Conservation (phyloP, 1,139 yeast genomes). For the Kurtzmaniella quercitrusa region DNA sequence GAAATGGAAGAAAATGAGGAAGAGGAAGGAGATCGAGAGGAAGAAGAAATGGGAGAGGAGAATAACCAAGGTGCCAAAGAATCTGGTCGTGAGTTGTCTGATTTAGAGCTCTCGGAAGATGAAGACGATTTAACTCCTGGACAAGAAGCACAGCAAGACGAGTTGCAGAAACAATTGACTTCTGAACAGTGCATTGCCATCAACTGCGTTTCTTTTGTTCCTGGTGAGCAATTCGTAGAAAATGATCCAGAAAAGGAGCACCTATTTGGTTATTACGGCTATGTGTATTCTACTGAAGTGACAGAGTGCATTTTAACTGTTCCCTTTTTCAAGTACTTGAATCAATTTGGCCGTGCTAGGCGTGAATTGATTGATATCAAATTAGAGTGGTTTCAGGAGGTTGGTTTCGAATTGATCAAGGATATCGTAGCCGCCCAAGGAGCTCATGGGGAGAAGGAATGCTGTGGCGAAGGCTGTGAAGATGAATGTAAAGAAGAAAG, state of each 20-base stretch:
- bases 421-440: conserved; percentile 19
- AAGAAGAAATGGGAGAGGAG: conserved; percentile 10
- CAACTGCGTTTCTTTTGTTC: not conserved
- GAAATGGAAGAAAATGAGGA: conserved; percentile 16
- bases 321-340: conserved; percentile 44
- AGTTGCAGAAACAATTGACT: conserved; percentile 27
- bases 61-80: conserved; percentile 10
- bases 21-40: conserved; percentile 16
- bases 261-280: conserved; percentile 75
- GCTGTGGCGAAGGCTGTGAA: conserved; percentile 1
- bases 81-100: conserved; percentile 8
- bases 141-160: conserved; percentile 15
- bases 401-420: conserved; percentile 45
- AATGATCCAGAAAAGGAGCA: conserved; percentile 14
- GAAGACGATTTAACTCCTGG: conserved; percentile 22
- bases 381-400: conserved; percentile 59
- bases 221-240: not conserved
- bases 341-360: conserved; percentile 20
- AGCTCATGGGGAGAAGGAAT: conserved; percentile 1
- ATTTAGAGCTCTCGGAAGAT: conserved; percentile 23
- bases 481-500: conserved; percentile 3
- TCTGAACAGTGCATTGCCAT: conserved; percentile 17
- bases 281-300: conserved; percentile 52
- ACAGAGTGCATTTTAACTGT: conserved; percentile 58
- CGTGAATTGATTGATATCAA: conserved; percentile 37